Evolutionary conservation across 2,329 filamentous ascomycete species (phyloP).

Genomic region (Furcasterigmium furcatum): DNA sequence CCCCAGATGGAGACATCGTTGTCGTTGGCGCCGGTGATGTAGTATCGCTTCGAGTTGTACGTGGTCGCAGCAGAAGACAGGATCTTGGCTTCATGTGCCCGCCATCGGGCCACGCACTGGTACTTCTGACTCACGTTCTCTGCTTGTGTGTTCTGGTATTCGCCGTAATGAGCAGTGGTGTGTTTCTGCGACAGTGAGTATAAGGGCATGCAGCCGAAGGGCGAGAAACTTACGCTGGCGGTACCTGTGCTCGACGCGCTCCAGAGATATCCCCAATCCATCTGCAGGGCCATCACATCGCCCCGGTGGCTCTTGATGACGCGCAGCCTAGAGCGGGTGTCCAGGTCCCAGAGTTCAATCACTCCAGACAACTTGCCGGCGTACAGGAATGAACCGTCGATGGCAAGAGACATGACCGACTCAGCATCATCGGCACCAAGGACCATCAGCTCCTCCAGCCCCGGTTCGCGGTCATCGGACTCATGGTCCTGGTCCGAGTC

Average conservation of each 20-base stretch:
- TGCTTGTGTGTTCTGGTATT: conserved; percentile 44
- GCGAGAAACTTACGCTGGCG: conserved; percentile 60
- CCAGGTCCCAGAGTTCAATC: conserved; percentile 94
- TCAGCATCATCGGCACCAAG: conserved; percentile 60
- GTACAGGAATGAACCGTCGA: conserved; percentile 91
- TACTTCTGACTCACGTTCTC: conserved; percentile 73
- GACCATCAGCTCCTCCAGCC: conserved; percentile 67
- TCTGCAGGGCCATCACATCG: conserved; percentile 82
- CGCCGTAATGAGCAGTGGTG: conserved; percentile 61
- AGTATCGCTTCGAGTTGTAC: conserved; percentile 72
- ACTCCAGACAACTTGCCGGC: conserved; percentile 84
- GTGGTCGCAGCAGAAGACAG: conserved; percentile 76
- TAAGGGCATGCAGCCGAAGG: background rate
- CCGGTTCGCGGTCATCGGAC: conserved; percentile 52
- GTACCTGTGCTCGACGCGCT: conserved; percentile 88
- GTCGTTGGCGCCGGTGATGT: conserved; percentile 92
- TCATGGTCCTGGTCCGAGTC: conserved; percentile 26
- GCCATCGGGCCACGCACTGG: conserved; percentile 73
- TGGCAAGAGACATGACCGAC: conserved; percentile 71
- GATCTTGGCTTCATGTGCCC: conserved; percentile 83
- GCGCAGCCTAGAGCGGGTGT: conserved; percentile 85
- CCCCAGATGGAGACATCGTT: conserved; percentile 88
- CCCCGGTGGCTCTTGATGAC: conserved; percentile 78
- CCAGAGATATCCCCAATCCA: conserved; percentile 82
- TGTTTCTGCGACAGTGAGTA: conserved; percentile 50